Base-by-base conservation (phyloP, 805 yeast genomes). In the Kluyveromyces dobzhanskii region DNA sequence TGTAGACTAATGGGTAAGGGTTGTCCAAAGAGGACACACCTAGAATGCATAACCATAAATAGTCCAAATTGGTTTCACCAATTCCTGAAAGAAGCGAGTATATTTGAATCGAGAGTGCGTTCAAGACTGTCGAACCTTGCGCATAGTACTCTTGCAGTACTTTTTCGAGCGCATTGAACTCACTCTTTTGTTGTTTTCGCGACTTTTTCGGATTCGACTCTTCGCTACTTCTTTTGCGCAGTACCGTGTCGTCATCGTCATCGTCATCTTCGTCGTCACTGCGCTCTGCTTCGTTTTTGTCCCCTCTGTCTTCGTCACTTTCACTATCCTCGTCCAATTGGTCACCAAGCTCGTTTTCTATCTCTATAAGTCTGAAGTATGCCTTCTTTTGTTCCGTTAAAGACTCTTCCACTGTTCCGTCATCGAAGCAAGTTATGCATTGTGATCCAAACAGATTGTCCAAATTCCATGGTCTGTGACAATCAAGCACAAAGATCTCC, bases 381-480 rank as follows among this genome's bases (percentile, higher is more conserved):
- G 95, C 88, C 4, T 62, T 61, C 45, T 69, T 72, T 51, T 82
- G 87, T 4, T 64, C 58, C 11, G 44, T 44, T 38, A 88, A 57
- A 37, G 74, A 77, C 26, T 70, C 73, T 24, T 80, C 84, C 2
- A 83, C 69, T 34, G 67, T 66, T 0, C 95, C 96, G 56, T 90
- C 97, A 54, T 88, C 97, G 44, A 88, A 73, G 59, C 97, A 88
- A 5, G 70, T 70, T 4, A 92, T 75, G 45, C 76, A 70, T 8
- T 76, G 76, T 5, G 90, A 79, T 1, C 95, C 96, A 67, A 84
- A 88, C 34, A 92, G 53, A 55, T 92, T 92, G 57, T 88, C 95
- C 46, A 92, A 65, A 61, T 88, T 88, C 97, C 98, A 92, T 3
- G 98, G 99, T 46, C 97, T 67, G 47, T 84, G 92, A 3, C 95